A percentile compares a stretch with the other conserved stretches of the same genome.
Evolutionary conservation across 2,329 filamentous ascomycete genomes (phyloP).

Genomic region (Orbilia oligospora): DNA sequence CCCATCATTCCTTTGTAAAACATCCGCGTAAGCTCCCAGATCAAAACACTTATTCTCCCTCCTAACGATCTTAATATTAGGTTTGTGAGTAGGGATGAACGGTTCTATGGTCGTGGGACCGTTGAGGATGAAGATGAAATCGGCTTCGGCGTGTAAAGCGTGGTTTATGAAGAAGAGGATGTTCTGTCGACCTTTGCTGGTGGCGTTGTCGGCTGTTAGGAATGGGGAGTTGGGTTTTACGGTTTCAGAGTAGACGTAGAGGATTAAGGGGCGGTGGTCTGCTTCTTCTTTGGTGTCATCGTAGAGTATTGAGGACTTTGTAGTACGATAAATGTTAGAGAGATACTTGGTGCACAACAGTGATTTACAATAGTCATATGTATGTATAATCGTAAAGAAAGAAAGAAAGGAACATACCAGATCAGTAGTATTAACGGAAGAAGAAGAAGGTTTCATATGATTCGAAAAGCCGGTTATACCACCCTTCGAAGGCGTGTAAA

Average conservation of each 20-base stretch:
- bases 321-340: too few species aligned
- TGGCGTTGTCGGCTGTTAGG: too few species aligned
- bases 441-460: too few species aligned
- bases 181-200: constrained; percentile 64
- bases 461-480: not conserved
- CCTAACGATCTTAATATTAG: constrained; percentile 65
- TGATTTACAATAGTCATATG: too few species aligned
- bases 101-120: constrained; percentile 64
- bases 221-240: constrained; percentile 1
- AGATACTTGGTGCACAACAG: too few species aligned
- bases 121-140: constrained; percentile 68
- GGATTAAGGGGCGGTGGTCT: constrained; percentile 62
- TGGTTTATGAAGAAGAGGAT: constrained; percentile 66
- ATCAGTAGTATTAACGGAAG: too few species aligned
- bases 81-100: constrained; percentile 62
- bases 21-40: constrained; percentile 66
- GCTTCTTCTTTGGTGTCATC: too few species aligned
- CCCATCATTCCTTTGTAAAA: constrained; percentile 63
- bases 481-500: not conserved
- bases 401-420: too few species aligned
- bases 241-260: constrained; percentile 67
- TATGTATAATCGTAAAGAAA: too few species aligned
- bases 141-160: constrained; percentile 66
- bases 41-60: constrained; percentile 66
- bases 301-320: too few species aligned